Conservation (phyloP, 2,329 filamentous ascomycete genomes). For the Colletotrichum somersetense region DNA sequence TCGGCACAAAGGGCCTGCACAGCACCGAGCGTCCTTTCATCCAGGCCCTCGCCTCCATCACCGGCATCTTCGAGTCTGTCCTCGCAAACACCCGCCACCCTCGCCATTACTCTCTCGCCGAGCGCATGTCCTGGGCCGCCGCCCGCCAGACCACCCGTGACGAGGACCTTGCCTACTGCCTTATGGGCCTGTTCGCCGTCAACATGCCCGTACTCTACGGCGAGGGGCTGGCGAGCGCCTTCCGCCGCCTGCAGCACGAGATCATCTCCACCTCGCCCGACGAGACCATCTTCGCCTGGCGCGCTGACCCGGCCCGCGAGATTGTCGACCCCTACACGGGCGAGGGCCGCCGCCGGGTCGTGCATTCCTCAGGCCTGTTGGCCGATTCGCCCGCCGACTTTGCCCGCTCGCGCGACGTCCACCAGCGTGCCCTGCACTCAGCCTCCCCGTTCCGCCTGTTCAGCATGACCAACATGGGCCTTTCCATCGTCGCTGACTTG, state of each 20-base stretch:
- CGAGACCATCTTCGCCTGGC: slow-evolving; percentile 40
- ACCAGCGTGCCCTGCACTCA: slow-evolving; percentile 33
- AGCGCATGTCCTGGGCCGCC: slow-evolving; percentile 50
- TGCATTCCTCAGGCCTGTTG: slow-evolving; percentile 26
- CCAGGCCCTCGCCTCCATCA: slow-evolving; percentile 22
- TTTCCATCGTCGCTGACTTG: slow-evolving; percentile 29
- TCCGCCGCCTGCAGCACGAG: slow-evolving; percentile 43
- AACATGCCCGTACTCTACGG: slow-evolving; percentile 48
- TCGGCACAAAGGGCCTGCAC: slow-evolving; percentile 32
- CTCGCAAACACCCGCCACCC: slow-evolving; percentile 35
- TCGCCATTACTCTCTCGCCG: slow-evolving; percentile 43
- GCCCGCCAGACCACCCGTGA: slow-evolving; percentile 43
- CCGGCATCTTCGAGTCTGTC: slow-evolving; percentile 35
- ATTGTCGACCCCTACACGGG: slow-evolving; percentile 20
- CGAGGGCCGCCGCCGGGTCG: slow-evolving; percentile 13
- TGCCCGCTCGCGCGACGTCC: slow-evolving; percentile 27
- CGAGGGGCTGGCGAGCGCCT: slow-evolving; percentile 45
- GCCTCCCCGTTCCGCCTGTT: slow-evolving; percentile 32
- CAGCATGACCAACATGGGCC: slow-evolving; percentile 38
- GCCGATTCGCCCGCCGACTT: slow-evolving; percentile 34
- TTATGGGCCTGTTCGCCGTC: slow-evolving; percentile 48
- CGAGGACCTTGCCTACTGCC: slow-evolving; percentile 48
- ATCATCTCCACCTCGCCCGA: slow-evolving; percentile 35
- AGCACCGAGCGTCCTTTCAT: slow-evolving; percentile 30
- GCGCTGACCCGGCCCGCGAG: slow-evolving; percentile 13